phyloP scores from a whole-genome alignment of 139 green algal genomes.

The Astrephomene gubernaculifera region DNA sequence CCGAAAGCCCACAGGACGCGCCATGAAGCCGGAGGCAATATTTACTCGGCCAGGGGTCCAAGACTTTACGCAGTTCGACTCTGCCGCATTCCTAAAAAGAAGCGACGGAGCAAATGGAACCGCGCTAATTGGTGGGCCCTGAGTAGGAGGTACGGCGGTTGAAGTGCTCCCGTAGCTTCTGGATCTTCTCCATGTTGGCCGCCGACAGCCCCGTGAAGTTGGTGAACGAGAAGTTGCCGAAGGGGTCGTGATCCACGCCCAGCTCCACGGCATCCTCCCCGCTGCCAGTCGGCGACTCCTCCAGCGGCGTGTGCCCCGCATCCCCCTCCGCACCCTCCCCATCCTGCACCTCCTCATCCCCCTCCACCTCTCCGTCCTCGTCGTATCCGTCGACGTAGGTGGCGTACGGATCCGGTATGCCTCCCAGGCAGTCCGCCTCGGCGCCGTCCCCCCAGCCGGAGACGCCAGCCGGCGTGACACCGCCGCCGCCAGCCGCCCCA shows the following conservation, averaged over 20 bases:
- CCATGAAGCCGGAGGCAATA: too few species aligned
- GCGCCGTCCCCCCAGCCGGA: not conserved
- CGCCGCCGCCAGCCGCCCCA: not conserved
- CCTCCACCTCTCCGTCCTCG: not conserved
- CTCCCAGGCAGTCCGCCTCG: not conserved
- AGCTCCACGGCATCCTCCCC: constrained; percentile 9
- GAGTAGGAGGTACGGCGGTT: constrained; percentile 31
- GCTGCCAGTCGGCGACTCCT: not conserved
- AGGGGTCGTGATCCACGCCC: constrained; percentile 40
- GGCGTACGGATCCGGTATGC: not conserved
- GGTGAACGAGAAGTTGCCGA: constrained; percentile 60
- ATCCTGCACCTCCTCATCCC: constrained; percentile 1
- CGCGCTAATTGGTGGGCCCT: not conserved
- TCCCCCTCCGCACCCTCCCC: not conserved
- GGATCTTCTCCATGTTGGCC: constrained; percentile 60
- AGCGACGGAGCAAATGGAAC: too few species aligned
- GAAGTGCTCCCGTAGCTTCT: constrained; percentile 49
- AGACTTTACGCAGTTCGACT: too few species aligned
- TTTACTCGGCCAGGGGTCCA: too few species aligned
- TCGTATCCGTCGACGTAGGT: not conserved
- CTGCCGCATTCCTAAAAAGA: too few species aligned
- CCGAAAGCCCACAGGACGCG: too few species aligned
- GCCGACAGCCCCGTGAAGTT: constrained; percentile 52
- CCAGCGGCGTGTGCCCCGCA: not conserved
- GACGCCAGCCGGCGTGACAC: not conserved